Evolutionary conservation across 1,284 basidiomycete species (phyloP).

Genomic region (Psilocybe mexicana): DNA sequence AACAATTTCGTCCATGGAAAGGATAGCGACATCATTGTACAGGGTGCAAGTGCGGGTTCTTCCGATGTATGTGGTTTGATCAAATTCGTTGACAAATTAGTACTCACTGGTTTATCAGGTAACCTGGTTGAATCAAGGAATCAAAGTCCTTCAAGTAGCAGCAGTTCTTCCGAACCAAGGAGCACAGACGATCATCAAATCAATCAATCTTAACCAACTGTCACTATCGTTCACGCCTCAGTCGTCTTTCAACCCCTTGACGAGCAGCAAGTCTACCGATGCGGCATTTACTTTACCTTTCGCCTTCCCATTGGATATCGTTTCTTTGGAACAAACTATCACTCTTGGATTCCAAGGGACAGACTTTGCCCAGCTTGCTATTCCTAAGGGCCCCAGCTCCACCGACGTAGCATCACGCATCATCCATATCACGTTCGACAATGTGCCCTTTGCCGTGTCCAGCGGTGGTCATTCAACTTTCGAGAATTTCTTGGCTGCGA

Average conservation of each 20-base stretch:
- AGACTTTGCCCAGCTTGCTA: slow-evolving; percentile 61
- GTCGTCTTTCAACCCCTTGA: slow-evolving; percentile 57
- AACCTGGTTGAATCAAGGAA: slow-evolving; percentile 76
- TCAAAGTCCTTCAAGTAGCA: slow-evolving; percentile 62
- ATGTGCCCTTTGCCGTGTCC: slow-evolving; percentile 64
- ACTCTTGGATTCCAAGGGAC: slow-evolving; percentile 55
- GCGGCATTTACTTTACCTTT: slow-evolving; percentile 62
- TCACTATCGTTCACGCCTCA: slow-evolving; percentile 59
- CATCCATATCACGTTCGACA: slow-evolving; percentile 61
- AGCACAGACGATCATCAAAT: slow-evolving; percentile 63
- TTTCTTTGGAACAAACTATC: slow-evolving; percentile 62
- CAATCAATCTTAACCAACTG: slow-evolving; percentile 65
- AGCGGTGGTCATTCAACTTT: slow-evolving; percentile 55
- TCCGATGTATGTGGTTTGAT: slow-evolving; percentile 44
- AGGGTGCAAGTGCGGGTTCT: slow-evolving; percentile 66
- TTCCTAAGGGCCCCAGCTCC: slow-evolving; percentile 59
- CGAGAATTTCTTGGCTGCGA: slow-evolving; percentile 67
- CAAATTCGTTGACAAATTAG: neutral
- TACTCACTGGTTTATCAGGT: slow-evolving; percentile 40
- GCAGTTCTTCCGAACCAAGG: slow-evolving; percentile 70
- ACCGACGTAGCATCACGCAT: slow-evolving; percentile 68
- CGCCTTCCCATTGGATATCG: slow-evolving; percentile 70
- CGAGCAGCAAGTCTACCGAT: slow-evolving; percentile 51
- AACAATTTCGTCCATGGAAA: slow-evolving; percentile 74
- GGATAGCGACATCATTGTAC: slow-evolving; percentile 61